phyloP scores from a whole-genome alignment of 441 rosid species.

The Pelargonium citronellum region DNA sequence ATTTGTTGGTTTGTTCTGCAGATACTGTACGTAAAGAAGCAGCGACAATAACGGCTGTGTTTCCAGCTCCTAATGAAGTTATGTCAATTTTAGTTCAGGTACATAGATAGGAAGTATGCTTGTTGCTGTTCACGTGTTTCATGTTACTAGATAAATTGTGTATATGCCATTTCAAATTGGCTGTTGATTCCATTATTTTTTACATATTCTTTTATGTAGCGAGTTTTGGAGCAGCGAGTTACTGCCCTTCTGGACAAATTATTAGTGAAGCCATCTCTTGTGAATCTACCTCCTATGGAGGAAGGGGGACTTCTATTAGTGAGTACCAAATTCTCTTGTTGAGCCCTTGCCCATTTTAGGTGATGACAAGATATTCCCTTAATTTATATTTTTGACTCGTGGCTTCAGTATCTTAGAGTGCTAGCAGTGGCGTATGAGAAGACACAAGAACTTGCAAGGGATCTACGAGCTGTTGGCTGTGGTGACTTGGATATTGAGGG shows the following conservation, averaged over 20 bases:
- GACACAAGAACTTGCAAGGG: constrained; percentile 96
- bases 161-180: background rate
- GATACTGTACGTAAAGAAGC: constrained; percentile 98
- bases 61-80: constrained; percentile 96
- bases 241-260: constrained; percentile 90
- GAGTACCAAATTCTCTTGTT: constrained; percentile 31
- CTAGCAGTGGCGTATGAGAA: constrained; percentile 97
- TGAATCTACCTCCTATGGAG: constrained; percentile 76
- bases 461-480: constrained; percentile 88
- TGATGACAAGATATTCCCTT: constrained; percentile 20
- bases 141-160: constrained; percentile 11
- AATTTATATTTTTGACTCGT: constrained; percentile 37
- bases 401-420: constrained; percentile 90
- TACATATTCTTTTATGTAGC: constrained; percentile 37
- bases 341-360: constrained; percentile 17
- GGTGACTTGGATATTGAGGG: constrained; percentile 99
- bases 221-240: constrained; percentile 97
- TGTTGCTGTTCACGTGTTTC: background rate
- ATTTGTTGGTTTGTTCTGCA: constrained; percentile 33
- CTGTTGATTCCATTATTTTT: constrained; percentile 9
- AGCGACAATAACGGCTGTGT: constrained; percentile 90
- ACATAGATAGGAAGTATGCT: constrained; percentile 12
- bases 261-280: constrained; percentile 84
- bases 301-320: constrained; percentile 93
- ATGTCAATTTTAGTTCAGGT: constrained; percentile 99